These are phyloP conservation scores for Teunomyces pallodes DNA, from an alignment of 805 yeast genomes.

Conservation along the genomic window DNA sequence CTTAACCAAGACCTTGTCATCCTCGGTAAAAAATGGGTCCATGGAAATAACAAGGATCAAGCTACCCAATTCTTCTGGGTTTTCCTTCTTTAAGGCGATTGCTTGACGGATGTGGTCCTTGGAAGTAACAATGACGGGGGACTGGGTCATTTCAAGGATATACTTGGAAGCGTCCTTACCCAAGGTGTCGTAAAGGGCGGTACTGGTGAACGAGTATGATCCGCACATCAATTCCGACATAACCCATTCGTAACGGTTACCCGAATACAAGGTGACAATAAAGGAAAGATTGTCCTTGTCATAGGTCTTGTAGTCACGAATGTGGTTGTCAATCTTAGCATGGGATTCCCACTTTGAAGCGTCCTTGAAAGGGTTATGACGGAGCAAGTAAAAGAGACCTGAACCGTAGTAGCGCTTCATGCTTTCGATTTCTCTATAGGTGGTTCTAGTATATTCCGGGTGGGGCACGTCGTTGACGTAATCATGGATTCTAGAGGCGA, in stretches of 20 bases:
- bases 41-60: conserved; percentile 56
- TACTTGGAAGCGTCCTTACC: conserved; percentile 33
- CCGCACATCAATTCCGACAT: conserved; percentile 36
- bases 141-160: conserved; percentile 32
- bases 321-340: conserved; percentile 20
- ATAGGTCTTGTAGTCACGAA: conserved; percentile 8
- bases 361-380: conserved; percentile 17
- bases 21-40: conserved; percentile 43
- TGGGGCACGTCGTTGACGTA: conserved; percentile 13
- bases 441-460: conserved; percentile 12
- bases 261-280: conserved; percentile 31
- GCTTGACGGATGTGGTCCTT: conserved; percentile 49
- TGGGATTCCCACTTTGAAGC: conserved; percentile 16
- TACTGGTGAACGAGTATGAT: conserved; percentile 32
- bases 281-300: conserved; percentile 26
- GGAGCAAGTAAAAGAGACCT: conserved; percentile 21
- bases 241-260: conserved; percentile 38
- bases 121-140: conserved; percentile 52
- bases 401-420: conserved; percentile 17
- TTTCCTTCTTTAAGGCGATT: conserved; percentile 40
- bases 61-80: conserved; percentile 29
- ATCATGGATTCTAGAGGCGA: conserved; percentile 18
- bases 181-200: conserved; percentile 42
- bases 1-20: conserved; percentile 58
- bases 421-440: conserved; percentile 16